Evolutionary conservation across 2,329 filamentous ascomycete species (phyloP), one percentile per base, ranked within the genome.

Genomic region (Fusarium ambrosium): DNA sequence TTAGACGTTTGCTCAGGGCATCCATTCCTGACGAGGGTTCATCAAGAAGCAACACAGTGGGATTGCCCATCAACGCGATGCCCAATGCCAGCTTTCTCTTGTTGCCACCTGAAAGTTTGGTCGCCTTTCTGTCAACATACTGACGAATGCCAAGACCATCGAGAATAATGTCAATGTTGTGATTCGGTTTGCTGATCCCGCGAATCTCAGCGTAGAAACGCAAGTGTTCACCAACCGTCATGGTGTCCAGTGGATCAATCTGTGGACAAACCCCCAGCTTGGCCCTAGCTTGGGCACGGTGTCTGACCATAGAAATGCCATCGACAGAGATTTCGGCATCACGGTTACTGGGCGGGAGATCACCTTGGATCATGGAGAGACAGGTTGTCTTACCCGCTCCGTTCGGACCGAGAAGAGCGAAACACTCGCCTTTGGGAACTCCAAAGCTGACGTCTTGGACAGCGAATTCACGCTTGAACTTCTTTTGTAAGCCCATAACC

Each of bases 1-100:
- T 94, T 32, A 93, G 87, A 39, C 93, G 87, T 80, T 94, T 95
- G 0, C 91, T 89, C 0, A 92, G 91, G 0, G 92, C 92, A 72
- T 95, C 93, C 89, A 94, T 93, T 16, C 92, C 92, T 0, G 89
- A 92, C 4, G 87, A 91, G 0, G 93, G 93, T 77, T 95, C 93
- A 77, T 96, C 93, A 3, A 96, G 90, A 0, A 95, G 86, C 1
- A 95, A 84, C 0, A 95, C 92, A 0, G 89, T 88, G 0, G 93
- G 93, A 71, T 95, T 94, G 16, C 93, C 93, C 79, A 94, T 92
- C 0, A 96, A 83, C 0, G 93, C 93, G 60, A 95, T 94, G 0
- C 90, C 93, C 0, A 95, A 86, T 4, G 89, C 91, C 2, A 95
- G 83, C 80, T 95, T 95, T 18, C 93, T 87, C 83, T 94, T 94